Evolutionary conservation across 1,284 basidiomycete genomes (phyloP).

Genomic region (Neolentinus lepideus): DNA sequence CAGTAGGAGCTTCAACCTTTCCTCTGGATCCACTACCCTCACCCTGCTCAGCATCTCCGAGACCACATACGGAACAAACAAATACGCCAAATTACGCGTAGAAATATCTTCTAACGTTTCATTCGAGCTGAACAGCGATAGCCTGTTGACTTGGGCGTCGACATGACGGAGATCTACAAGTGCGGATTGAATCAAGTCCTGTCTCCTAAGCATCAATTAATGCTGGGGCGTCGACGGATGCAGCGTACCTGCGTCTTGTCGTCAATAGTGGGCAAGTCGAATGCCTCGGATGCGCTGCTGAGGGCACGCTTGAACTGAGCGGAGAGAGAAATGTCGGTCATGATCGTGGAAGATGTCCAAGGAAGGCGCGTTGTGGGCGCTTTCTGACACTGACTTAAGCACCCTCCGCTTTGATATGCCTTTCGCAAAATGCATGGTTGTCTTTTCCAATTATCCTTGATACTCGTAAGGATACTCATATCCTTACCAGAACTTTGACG

Average conservation of each 20-base stretch:
- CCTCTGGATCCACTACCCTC: slow-evolving; percentile 48
- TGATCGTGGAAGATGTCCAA: background rate
- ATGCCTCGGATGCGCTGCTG: slow-evolving; percentile 33
- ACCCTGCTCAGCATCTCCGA: slow-evolving; percentile 69
- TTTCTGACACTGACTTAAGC: background rate
- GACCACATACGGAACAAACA: slow-evolving; percentile 68
- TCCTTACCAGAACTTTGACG: background rate
- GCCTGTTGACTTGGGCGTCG: slow-evolving; percentile 36
- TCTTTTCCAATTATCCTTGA: background rate
- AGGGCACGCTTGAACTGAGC: slow-evolving; percentile 39
- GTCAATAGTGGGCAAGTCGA: slow-evolving; percentile 36
- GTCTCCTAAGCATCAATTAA: slow-evolving; percentile 3
- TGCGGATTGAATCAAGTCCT: slow-evolving; percentile 55
- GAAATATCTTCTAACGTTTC: slow-evolving; percentile 82
- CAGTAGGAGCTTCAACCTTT: slow-evolving; percentile 50
- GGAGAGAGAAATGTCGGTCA: slow-evolving; percentile 16
- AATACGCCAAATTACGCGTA: slow-evolving; percentile 75
- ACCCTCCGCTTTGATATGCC: background rate
- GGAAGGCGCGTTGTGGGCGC: background rate
- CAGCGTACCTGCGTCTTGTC: slow-evolving; percentile 41
- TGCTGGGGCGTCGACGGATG: background rate
- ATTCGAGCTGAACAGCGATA: slow-evolving; percentile 83
- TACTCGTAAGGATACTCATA: background rate
- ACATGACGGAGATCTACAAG: slow-evolving; percentile 46
- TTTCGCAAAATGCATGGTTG: background rate